Base-by-base conservation (phyloP, 2,329 filamentous ascomycete species). In the Aspergillus sp. region DNA sequence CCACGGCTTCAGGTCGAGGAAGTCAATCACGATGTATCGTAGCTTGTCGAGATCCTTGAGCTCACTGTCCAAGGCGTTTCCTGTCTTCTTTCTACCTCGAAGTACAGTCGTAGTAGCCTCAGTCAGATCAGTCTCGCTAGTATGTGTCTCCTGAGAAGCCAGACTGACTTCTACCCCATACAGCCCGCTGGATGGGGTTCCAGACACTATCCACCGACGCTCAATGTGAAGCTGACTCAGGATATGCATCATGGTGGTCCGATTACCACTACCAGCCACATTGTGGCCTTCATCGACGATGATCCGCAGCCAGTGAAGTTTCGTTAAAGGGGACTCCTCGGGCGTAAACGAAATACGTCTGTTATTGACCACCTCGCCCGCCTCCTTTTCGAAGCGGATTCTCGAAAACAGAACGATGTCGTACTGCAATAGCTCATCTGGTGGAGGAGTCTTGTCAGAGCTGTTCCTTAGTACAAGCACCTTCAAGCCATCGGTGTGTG, bases 251-350 rank as follows among this genome's bases (percentile, higher is more conserved):
- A 86, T 84, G 49, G 80, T 84, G 1, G 87, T 91, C 66, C 82
- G 86, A 55, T 80, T 80, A 9, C 80, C 79, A 5, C 85, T 85
- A 39, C 90, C 89, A 0, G 91, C 91, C 60, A 97, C 88, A 61
- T 85, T 90, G 72, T 97, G 92, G 0, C 94, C 94, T 80, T 97
- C 94, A 65, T 98, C 94, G 17, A 96, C 89, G 49, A 98, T 93
- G 50, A 96, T 88, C 1, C 94, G 85, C 68, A 97, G 89, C 84
- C 94, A 97, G 67, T 91, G 92, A 3, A 97, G 76, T 7, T 85
- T 76, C 41, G 87, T 86, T 17, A 97, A 76, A 0, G 89, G 85
- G 1, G 87, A 90, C 9, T 83, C 72, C 32, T 87, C 84, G 63
- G 78, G 73, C 1, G 71, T 65, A 7, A 68, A 71, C 4, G 80